These are phyloP conservation scores for Aotearoamyces nothofagi DNA, from an alignment of 2,329 filamentous ascomycete genomes.

Conservation along the genomic window DNA sequence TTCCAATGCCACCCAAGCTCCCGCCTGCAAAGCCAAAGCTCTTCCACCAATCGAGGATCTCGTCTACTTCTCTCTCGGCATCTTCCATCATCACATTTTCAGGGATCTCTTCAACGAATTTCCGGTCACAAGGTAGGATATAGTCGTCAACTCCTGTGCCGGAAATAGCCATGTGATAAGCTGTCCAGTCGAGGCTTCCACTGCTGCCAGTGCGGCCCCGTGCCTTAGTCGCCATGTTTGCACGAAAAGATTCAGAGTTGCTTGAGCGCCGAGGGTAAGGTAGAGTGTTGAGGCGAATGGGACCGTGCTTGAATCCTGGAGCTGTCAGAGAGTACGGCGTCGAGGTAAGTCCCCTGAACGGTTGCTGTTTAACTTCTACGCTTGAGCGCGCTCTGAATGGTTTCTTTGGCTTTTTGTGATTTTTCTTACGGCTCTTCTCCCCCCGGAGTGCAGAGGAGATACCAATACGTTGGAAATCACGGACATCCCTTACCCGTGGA, in stretches of 20 bases:
- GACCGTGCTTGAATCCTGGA: not conserved
- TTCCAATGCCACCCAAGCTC: slow-evolving; percentile 4
- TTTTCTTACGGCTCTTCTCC: too few relatives aligned
- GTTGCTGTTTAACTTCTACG: too few relatives aligned
- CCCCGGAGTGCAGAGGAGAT: too few relatives aligned
- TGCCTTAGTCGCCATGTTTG: not conserved
- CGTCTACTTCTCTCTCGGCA: slow-evolving; percentile 9
- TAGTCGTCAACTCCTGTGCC: slow-evolving; percentile 40
- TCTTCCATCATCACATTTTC: slow-evolving; percentile 2
- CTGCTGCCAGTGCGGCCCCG: too few relatives aligned
- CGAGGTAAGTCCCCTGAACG: too few relatives aligned
- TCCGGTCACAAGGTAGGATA: slow-evolving; percentile 21
- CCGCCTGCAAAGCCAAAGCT: slow-evolving; percentile 8
- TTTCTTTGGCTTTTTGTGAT: too few relatives aligned
- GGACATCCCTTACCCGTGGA: too few relatives aligned
- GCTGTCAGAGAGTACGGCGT: slow-evolving; percentile 1
- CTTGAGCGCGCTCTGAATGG: too few relatives aligned
- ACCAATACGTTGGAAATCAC: too few relatives aligned
- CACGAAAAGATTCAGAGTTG: not conserved
- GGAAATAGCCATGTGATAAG: slow-evolving; percentile 49
- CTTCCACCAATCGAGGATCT: slow-evolving; percentile 12
- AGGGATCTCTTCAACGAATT: too few relatives aligned
- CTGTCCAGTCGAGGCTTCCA: slow-evolving; percentile 44
- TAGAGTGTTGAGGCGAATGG: slow-evolving; percentile 1
- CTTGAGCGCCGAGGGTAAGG: not conserved